phyloP scores from a whole-genome alignment of 345 rosid genomes.

The Populus deltoides region DNA sequence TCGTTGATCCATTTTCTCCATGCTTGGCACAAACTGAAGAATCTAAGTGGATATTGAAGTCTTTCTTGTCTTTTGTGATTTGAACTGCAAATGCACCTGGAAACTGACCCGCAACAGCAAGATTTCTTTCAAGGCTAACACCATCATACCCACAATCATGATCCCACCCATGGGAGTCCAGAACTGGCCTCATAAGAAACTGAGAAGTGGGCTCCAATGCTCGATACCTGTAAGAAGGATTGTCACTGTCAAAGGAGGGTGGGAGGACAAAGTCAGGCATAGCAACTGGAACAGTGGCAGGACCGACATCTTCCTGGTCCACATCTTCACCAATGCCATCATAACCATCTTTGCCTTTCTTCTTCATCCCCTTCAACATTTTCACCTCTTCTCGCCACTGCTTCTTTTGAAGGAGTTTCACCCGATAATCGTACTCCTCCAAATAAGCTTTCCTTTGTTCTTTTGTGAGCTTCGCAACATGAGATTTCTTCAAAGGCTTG shows the following conservation, averaged over 20 bases:
- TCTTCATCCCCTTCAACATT: slow-evolving; percentile 34
- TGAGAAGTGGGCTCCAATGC: slow-evolving; percentile 27
- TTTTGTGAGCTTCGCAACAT: slow-evolving; percentile 36
- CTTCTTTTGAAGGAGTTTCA: slow-evolving; percentile 44
- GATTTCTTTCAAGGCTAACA: slow-evolving; percentile 31
- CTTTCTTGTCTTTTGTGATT: slow-evolving; percentile 42
- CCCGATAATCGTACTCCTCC: slow-evolving; percentile 46
- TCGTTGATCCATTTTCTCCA: slow-evolving; percentile 32
- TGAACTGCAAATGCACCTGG: slow-evolving; percentile 35
- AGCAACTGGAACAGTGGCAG: slow-evolving; percentile 24
- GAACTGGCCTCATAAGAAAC: slow-evolving; percentile 39
- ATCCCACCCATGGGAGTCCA: slow-evolving; percentile 40
- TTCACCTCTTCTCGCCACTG: slow-evolving; percentile 42
- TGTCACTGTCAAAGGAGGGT: slow-evolving; percentile 39
- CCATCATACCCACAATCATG: slow-evolving; percentile 45
- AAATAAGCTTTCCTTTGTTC: slow-evolving; percentile 43
- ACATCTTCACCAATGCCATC: slow-evolving; percentile 12
- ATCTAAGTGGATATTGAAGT: slow-evolving; percentile 35
- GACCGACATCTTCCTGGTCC: slow-evolving; percentile 23
- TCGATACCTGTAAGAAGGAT: slow-evolving; percentile 36
- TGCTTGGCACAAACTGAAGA: slow-evolving; percentile 37
- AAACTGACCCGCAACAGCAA: slow-evolving; percentile 20
- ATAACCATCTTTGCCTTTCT: slow-evolving; percentile 19
- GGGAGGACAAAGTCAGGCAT: slow-evolving; percentile 41
- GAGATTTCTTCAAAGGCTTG: slow-evolving; percentile 40